Evolutionary conservation across 352 stramenopile species (phyloP).

Genomic region (Globisporangium polare): DNA sequence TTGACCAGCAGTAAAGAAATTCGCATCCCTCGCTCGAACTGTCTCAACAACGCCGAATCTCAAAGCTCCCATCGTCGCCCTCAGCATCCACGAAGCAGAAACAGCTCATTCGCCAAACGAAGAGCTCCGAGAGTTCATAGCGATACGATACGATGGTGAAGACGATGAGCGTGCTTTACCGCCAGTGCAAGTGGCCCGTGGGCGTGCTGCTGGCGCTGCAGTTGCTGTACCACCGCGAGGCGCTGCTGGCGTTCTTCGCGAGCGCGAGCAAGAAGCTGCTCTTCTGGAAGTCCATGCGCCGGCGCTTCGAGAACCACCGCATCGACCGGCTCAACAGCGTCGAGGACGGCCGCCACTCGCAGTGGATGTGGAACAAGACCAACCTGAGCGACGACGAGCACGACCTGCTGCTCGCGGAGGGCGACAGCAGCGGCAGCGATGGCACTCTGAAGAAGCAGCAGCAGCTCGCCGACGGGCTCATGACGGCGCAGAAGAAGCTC

Average conservation of each 20-base stretch:
- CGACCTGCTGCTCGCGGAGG: constrained; percentile 31
- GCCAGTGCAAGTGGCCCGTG: constrained; percentile 14
- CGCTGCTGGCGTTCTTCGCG: constrained; percentile 37
- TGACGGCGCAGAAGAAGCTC: constrained; percentile 82
- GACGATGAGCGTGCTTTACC: neutral
- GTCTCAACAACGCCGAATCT: too few relatives aligned
- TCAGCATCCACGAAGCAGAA: too few relatives aligned
- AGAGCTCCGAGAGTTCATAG: too few relatives aligned
- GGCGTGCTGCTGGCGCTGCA: constrained; percentile 30
- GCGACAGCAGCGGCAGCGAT: constrained; percentile 23
- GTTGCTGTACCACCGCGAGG: constrained; percentile 47
- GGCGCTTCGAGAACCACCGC: constrained; percentile 68
- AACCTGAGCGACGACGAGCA: constrained; percentile 20
- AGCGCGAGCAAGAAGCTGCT: constrained; percentile 48
- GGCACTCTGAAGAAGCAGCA: constrained; percentile 14
- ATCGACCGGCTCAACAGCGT: constrained; percentile 67
- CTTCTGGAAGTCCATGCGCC: constrained; percentile 71
- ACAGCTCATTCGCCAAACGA: too few relatives aligned
- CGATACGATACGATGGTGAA: constrained; percentile 7
- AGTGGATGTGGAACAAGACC: constrained; percentile 74
- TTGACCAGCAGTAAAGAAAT: too few relatives aligned
- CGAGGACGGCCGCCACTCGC: constrained; percentile 56
- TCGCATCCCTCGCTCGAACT: too few relatives aligned
- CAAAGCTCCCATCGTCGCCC: too few relatives aligned
- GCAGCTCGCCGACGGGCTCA: constrained; percentile 46